These are phyloP conservation scores for Przewalskia tangutica DNA, from an alignment of 257 asterid species.

Conservation along the genomic window DNA sequence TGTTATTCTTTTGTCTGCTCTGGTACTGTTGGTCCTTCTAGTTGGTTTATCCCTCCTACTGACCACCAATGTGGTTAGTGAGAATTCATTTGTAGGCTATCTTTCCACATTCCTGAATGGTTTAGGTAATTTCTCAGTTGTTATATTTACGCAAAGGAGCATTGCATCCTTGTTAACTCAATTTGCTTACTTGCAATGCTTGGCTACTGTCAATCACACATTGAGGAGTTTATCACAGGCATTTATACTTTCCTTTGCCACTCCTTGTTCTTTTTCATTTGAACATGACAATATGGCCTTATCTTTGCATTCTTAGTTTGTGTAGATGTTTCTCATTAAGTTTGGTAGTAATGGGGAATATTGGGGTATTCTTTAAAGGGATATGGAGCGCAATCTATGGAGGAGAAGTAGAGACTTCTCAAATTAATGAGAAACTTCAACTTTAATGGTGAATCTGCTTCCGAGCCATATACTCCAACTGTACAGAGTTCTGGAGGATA, in stretches of 20 bases:
- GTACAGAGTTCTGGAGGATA: constrained; percentile 59
- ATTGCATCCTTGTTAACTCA: neutral
- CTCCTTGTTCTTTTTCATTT: neutral
- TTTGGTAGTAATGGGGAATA: neutral
- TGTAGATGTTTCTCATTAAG: neutral
- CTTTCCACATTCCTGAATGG: neutral
- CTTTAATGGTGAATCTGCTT: constrained; percentile 74
- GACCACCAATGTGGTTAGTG: neutral
- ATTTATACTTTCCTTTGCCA: neutral
- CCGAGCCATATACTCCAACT: constrained; percentile 71
- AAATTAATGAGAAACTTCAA: constrained; percentile 94
- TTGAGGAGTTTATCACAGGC: constrained; percentile 1
- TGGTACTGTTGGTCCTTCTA: neutral
- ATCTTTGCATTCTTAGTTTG: neutral
- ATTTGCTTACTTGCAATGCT: neutral
- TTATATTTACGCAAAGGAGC: neutral
- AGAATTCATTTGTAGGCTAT: neutral
- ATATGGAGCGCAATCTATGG: constrained; percentile 88
- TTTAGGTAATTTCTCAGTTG: neutral
- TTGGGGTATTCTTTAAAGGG: constrained; percentile 32
- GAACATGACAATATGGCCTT: neutral
- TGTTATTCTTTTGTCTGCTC: neutral
- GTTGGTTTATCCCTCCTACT: neutral
- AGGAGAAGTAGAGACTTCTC: constrained; percentile 92
- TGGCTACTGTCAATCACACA: neutral